Base-by-base conservation (phyloP, 2,329 filamentous ascomycete species). In the Tolypocladium inflatum region DNA sequence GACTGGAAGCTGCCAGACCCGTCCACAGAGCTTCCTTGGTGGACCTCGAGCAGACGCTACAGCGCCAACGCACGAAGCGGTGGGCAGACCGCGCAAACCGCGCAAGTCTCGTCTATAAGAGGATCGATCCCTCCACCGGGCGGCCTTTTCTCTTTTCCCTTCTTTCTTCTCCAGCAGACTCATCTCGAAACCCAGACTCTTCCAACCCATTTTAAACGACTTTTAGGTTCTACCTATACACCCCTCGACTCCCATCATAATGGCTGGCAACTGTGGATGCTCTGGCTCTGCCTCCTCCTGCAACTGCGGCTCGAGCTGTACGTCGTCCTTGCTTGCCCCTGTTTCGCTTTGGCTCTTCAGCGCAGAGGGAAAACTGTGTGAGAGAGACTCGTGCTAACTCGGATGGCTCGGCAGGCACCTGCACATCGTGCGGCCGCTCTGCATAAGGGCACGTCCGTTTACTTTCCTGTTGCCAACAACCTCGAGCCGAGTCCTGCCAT, bases 181-280 rank as follows among this genome's bases (percentile, higher is more conserved):
- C 42, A 59, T 57, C 59, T 62, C 56, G 26, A 57, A 64, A 58
- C 57, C 21, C 19, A 52, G 55, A 45, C 54, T 45, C 13, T 42
- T 48, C 37, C 26, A 61, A 51, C 10, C 35, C 52, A 45, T 55
- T 58, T 26, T 41, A 35, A 6, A 7, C 53, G 21, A 11, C 54
- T 57, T 60, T 60, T 26, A 56, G 56, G 52, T 59, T 58, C 55
- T 58, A 61, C 61, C 57, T 52, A 38, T 51, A n/a, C 58, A 26
- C 35, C 42, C 58, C 21, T 11, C 15, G 11, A 50, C 30, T 41
- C 23, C 23, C 38, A 64, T 67, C 66, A 71, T 62, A 64, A 73
- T 73, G 71, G 63, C 69, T 68, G 70, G 66, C 62, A 62, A 72
- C 66, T 72, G 71, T 62, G 71, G 70, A 62, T 73, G 71, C 66